A percentile compares a stretch with the other conserved stretches of the same genome.
phyloP scores from a whole-genome alignment of 345 rosid genomes.

The Salix udensis region DNA sequence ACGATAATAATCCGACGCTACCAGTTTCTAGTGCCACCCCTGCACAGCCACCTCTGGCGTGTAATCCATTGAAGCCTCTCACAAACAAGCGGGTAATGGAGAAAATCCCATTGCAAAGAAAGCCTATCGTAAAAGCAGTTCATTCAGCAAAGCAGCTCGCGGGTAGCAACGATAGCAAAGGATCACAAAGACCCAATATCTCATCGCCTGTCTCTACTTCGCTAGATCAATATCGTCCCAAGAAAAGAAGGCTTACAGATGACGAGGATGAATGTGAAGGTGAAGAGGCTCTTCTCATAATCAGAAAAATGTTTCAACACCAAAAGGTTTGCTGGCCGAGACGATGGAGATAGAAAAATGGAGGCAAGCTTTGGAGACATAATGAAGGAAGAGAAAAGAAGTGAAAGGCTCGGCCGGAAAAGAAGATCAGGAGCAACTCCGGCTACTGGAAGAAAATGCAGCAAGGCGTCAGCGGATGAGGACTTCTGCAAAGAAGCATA shows the following conservation, averaged over 20 bases:
- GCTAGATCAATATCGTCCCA: slow-evolving; percentile 2
- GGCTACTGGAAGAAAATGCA: slow-evolving; percentile 46
- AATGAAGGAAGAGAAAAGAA: slow-evolving; percentile 57
- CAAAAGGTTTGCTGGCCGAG: slow-evolving; percentile 29
- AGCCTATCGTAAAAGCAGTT: too few relatives aligned
- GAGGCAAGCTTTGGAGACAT: slow-evolving; percentile 73
- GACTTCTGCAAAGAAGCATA: slow-evolving; percentile 40
- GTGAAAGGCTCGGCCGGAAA: slow-evolving; percentile 54
- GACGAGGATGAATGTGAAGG: slow-evolving; percentile 25
- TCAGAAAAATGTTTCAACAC: slow-evolving; percentile 55
- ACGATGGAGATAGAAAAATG: slow-evolving; percentile 61
- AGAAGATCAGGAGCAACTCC: slow-evolving; percentile 58
- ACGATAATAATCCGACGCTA: slow-evolving; percentile 54
- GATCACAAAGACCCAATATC: too few relatives aligned
- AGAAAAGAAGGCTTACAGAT: slow-evolving; percentile 32
- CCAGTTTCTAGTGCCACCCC: slow-evolving; percentile 33
- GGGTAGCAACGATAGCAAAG: too few relatives aligned
- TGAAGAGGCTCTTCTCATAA: slow-evolving; percentile 40
- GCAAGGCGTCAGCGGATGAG: slow-evolving; percentile 43
- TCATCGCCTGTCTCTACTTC: too few relatives aligned
- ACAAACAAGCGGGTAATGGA: slow-evolving; percentile 34
- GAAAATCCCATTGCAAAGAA: slow-evolving; percentile 28
- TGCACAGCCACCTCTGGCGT: slow-evolving; percentile 31
- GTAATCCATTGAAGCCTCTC: slow-evolving; percentile 33
- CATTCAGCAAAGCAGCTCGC: too few relatives aligned